These are phyloP conservation scores for Backusella circina DNA, from an alignment of 192 early-diverging fungal genomes.

Conservation along the genomic window DNA sequence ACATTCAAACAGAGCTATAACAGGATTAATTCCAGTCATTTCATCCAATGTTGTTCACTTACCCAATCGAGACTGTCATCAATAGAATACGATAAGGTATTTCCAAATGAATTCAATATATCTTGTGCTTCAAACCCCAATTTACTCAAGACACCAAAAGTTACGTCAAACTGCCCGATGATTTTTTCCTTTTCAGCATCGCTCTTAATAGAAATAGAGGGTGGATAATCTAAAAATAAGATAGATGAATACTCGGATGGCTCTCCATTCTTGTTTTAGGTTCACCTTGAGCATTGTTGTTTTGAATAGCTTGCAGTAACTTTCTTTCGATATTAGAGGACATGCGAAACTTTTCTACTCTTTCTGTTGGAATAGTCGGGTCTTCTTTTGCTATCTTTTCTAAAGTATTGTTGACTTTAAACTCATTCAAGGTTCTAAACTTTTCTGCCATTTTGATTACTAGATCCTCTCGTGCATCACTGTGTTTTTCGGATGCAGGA, in stretches of 20 bases:
- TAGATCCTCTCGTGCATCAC: neutral
- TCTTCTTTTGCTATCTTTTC: neutral
- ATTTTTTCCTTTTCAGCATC: constrained; percentile 32
- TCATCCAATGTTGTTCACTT: neutral
- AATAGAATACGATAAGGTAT: constrained; percentile 34
- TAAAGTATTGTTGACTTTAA: neutral
- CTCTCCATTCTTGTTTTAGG: neutral
- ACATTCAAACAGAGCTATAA: constrained; percentile 29
- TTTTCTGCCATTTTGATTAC: neutral
- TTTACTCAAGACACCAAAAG: constrained; percentile 39
- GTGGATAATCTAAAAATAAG: neutral
- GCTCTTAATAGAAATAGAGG: neutral
- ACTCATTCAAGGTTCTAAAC: constrained; percentile 2
- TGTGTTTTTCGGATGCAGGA: neutral
- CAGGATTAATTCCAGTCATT: constrained; percentile 13
- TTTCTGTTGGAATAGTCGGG: neutral
- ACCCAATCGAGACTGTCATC: constrained; percentile 54
- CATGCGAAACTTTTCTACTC: neutral
- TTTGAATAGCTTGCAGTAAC: neutral
- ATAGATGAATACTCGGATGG: neutral
- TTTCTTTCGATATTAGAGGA: neutral
- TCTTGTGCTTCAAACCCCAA: constrained; percentile 43
- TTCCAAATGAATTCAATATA: constrained; percentile 39
- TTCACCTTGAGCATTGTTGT: neutral
- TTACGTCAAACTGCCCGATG: constrained; percentile 41